Base-by-base conservation (phyloP, 2,329 filamentous ascomycete genomes). In the Penicillium sp. region DNA sequence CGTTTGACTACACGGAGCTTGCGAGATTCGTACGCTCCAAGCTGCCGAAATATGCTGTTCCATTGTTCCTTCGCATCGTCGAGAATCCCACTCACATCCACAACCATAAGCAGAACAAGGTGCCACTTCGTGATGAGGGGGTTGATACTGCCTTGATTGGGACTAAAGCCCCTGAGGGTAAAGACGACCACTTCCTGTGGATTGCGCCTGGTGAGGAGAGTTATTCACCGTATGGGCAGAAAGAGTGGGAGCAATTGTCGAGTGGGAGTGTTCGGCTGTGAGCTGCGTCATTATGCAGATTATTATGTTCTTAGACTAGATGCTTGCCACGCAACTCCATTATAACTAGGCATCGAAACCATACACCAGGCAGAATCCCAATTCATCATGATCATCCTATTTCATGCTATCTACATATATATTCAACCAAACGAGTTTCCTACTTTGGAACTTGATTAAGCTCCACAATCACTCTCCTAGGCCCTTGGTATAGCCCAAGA, bases 71-170 rank as follows among this genome's bases (percentile, higher is more conserved):
- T 37, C 74, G 85, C 1, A 67, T 87, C 17, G 75, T 85, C 21
- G 69, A 76, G 24, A 65, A 61, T 12, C 51, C 66, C 4, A 60
- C 59, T 8, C 69, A 71, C 50, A 71, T 67, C 32, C 78, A 83
- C 6, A 90, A 88, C 59, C 85, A 88, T 64, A 90, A 90, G 70
- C 85, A 88, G 68, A 87, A 88, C 63, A 90, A 90, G 65, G 77
- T 83, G 2, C 82, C 82, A 0, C 69, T 88, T 40, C 75, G 83
- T 59, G 77, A 79, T 40, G 82, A 86, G 55, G 84, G 84, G 0
- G 77, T 86, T 13, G 78, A 87, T 63, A 77, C 79, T 4, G 63
- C 63, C 5, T 73, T 72, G 50, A 64, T 75, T 17, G 69, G 69
- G 1, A 65, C 62, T 13, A 72, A 75, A 53, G 74, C 73, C 8